Base-by-base conservation (phyloP, 129 eudicot species). In the Chrysanthemum makinoi region DNA sequence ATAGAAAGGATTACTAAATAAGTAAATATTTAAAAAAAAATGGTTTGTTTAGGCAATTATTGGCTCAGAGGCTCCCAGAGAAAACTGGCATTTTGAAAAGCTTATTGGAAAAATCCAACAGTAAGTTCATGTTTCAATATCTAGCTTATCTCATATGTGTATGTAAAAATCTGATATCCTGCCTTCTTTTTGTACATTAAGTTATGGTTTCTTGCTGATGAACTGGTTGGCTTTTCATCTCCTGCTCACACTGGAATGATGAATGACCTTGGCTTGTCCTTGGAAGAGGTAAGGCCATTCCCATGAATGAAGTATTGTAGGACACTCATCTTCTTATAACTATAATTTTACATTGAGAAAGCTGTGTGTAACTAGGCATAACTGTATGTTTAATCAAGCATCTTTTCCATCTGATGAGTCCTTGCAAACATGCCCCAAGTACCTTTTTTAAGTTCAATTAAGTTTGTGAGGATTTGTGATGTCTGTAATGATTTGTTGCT, bases 81-180 rank as follows among this genome's bases (percentile, higher is more conserved):
- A 90, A 72, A 90, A 85, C 81, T 95, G 99, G 99, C 97, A 95
- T 78, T 86, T 90, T 73, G 96, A 83, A 61, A 95, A 90, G 81
- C 97, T 95, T 60, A 77, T 88, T 70, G 86, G 89, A 49, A 95
- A 95, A 73, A 77, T 95, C 65, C 96, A 90, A 76, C 99, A 95
- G 99, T 95, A 82, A 80, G 88, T 48, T 55, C 52, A 5, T 22
- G 18, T 77, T 59, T 13, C 64, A 59, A 67, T 61, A 39, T 72
- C 51, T 6, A 39, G 46, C 46, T 39, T 10, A 39, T 39, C 46
- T 39, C 9, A 35, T 39, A 39, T 7, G 46, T 8, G 10, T 14
- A 51, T 13, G 56, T 51, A 51, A 51, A 51, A 1, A n/a, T 51
- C 15, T 51, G 56, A 11, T 51, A 51, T 11, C 14, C n/a, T 10